Evolutionary conservation across 352 stramenopile species (phyloP), one percentile per base, ranked within the genome.

Genomic region (Saprolegnia parasitica): DNA sequence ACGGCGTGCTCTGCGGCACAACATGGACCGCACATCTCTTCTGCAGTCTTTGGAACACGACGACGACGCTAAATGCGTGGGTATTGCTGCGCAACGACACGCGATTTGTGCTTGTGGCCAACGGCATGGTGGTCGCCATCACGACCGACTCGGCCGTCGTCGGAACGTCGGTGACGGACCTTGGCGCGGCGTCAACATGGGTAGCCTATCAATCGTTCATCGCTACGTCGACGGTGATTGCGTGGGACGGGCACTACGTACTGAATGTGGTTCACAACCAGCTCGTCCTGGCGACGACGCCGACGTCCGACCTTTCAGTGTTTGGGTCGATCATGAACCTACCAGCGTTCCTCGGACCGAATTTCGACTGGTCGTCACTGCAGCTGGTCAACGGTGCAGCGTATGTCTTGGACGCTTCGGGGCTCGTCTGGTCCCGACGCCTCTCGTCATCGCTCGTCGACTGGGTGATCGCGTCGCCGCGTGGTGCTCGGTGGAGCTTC

Each of bases 371-470:
- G 52, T 21, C 11, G 11, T 42, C 52, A 24, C 11, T 60, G 11
- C 52, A 40, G 20, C 24, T 60, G 20, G 13, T 20, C 11, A 4
- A 60, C 52, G 35, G 35, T 9, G 11, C 52, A 4, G 13, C 20
- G 3, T 60, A 26, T 60, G 52, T n/a, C 9, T 40, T 60, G 24
- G 52, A 60, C 20, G 52, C 52, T 26, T 60, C 52, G 24, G 52
- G 52, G 13, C 11, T 60, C 35, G 52, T 60, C 13, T 60, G 52
- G 52, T 15, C 52, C 16, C 52, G 52, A 26, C 24, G 13, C 1
- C 35, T 60, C 11, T 60, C 35, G 35, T 13, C 52, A 9, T 60
- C 52, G 24, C 52, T 21, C 11, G 52, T 60, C 11, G 13, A 24
- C 35, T 60, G 52, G 52, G 8, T 9, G 11, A 11, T 24, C 16